Percentiles rank a stretch among this genome's conserved stretches.
Evolutionary conservation across 1,139 yeast genomes (phyloP).

Genomic region (Chernovozyma aurita): DNA sequence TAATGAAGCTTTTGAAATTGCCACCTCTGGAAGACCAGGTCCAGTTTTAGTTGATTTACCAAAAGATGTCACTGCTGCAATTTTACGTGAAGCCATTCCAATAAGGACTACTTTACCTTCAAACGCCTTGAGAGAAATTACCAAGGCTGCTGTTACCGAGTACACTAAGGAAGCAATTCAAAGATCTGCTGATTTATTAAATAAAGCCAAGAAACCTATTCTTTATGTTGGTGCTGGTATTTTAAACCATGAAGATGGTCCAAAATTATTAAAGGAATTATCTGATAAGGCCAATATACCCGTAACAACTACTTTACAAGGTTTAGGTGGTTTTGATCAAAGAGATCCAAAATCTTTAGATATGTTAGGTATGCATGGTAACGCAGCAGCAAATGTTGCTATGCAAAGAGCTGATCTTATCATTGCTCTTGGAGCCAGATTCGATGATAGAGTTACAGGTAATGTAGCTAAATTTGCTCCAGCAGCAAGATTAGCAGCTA

Average conservation of each 20-base stretch:
- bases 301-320: conserved; percentile 93
- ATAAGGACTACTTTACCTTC: conserved; percentile 82
- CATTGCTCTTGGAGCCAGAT: conserved; percentile 93
- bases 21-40: conserved; percentile 95
- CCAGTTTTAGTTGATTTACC: conserved; percentile 97
- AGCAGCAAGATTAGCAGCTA: conserved; percentile 82
- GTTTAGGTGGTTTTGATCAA: conserved; percentile 92
- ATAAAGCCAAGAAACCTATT: conserved; percentile 81
- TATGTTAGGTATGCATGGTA: conserved; percentile 98
- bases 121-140: conserved; percentile 65
- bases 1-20: conserved; percentile 97
- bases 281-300: conserved; percentile 91
- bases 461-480: conserved; percentile 88
- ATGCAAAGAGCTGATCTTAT: conserved; percentile 91
- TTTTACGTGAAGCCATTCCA: conserved; percentile 84
- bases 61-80: conserved; percentile 93
- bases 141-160: conserved; percentile 68
- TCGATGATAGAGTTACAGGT: conserved; percentile 97
- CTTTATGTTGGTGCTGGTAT: conserved; percentile 93
- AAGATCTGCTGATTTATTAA: conserved; percentile 74
- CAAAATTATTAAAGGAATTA: conserved; percentile 70
- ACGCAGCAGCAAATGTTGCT: conserved; percentile 91
- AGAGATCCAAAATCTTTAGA: conserved; percentile 85
- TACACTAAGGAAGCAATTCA: conserved; percentile 71
- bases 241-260: conserved; percentile 76